A percentile compares a stretch with the other conserved stretches of the same genome.
Evolutionary conservation across 148 eudicot genomes (phyloP).

Genomic region (Camellia lanceoleosa): DNA sequence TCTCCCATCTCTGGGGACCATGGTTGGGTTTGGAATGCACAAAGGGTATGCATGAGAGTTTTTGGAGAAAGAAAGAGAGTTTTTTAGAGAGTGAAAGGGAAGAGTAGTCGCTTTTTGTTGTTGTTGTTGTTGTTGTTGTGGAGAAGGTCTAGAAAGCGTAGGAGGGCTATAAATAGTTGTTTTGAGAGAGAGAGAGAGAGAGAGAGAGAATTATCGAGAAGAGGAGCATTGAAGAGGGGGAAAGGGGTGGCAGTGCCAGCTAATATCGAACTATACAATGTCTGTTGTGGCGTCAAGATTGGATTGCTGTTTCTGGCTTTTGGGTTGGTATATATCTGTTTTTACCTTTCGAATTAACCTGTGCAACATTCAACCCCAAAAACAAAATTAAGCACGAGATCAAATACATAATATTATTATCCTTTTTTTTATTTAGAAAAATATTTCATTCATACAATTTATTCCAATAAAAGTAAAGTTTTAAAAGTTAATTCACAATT

Average conservation of each 20-base stretch:
- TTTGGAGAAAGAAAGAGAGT: not conserved
- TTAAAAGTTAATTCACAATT: too few species aligned
- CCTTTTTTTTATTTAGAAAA: too few species aligned
- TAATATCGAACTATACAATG: constrained; percentile 15
- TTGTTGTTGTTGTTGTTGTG: too few species aligned
- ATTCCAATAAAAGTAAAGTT: too few species aligned
- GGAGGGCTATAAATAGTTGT: constrained; percentile 13
- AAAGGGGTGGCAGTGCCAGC: constrained; percentile 25
- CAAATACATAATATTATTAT: too few species aligned
- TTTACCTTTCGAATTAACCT: not conserved
- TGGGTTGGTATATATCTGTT: not conserved
- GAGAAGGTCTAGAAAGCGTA: not conserved
- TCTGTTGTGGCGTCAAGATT: not conserved
- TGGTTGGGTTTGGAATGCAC: not conserved
- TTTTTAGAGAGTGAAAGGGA: not conserved
- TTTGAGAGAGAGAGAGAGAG: not conserved
- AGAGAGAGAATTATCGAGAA: constrained; percentile 16
- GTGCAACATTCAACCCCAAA: not conserved
- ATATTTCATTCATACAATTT: too few species aligned
- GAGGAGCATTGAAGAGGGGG: constrained; percentile 27
- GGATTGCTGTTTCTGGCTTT: not conserved
- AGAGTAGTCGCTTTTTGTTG: not conserved
- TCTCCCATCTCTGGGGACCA: constrained; percentile 20
- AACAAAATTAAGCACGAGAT: not conserved
- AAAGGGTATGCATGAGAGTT: not conserved